Conservation (phyloP, 768 basidiomycete species). For the Gloeopeniophorella convolvens region DNA sequence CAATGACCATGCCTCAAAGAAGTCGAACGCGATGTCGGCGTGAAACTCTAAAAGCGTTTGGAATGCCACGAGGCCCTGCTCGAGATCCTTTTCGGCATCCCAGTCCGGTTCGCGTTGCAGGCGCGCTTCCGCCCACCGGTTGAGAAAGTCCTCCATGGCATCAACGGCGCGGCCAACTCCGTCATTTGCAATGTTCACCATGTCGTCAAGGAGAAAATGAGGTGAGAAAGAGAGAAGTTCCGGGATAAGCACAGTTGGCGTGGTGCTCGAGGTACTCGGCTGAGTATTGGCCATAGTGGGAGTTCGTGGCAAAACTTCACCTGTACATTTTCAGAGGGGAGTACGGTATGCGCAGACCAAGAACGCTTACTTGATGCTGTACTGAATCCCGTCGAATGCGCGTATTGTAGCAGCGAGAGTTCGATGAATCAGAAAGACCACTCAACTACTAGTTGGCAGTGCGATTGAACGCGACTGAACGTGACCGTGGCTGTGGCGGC, state of each 20-base stretch:
- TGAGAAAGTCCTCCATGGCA: constrained; percentile 71
- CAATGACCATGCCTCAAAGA: constrained; percentile 85
- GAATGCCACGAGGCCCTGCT: constrained; percentile 78
- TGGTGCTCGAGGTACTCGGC: background rate
- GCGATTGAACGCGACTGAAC: no score
- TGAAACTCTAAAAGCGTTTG: constrained; percentile 86
- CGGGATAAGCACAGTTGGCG: constrained; percentile 48
- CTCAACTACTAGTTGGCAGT: no score
- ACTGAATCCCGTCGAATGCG: no score
- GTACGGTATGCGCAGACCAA: no score
- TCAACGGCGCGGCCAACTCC: constrained; percentile 73
- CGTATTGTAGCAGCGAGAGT: no score
- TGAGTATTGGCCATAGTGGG: no score
- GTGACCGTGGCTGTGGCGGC: no score
- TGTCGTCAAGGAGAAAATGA: constrained; percentile 78
- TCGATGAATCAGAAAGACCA: no score
- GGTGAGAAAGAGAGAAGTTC: constrained; percentile 82
- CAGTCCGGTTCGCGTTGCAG: constrained; percentile 41
- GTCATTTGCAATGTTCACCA: constrained; percentile 77
- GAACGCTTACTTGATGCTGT: no score
- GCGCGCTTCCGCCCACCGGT: constrained; percentile 67
- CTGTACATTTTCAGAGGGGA: no score
- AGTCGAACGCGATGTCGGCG: constrained; percentile 86
- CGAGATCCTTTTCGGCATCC: constrained; percentile 63
- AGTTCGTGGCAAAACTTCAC: no score